These are phyloP conservation scores for Dalbergia cultrata DNA, from an alignment of 306 rosid species.

Conservation along the genomic window DNA sequence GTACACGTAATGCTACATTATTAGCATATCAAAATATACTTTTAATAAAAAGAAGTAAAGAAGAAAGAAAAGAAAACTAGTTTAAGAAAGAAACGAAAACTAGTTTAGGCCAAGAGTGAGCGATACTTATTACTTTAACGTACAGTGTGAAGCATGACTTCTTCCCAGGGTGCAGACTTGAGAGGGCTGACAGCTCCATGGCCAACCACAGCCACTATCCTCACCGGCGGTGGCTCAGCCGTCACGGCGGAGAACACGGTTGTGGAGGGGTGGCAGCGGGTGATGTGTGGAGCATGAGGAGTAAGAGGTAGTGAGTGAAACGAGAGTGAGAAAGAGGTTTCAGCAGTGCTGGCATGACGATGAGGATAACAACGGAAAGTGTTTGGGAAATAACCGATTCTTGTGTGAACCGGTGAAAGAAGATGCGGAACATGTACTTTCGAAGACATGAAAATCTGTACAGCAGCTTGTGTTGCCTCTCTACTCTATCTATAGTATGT, in stretches of 20 bases:
- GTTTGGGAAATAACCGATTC: background rate
- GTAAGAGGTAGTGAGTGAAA: conserved; percentile 10
- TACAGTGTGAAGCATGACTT: conserved; percentile 89
- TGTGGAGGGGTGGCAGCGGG: conserved; percentile 24
- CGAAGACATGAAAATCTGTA: conserved; percentile 38
- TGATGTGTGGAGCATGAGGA: background rate
- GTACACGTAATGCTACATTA: background rate
- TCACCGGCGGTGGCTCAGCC: conserved; percentile 59
- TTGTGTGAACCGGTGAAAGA: background rate
- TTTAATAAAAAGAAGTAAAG: background rate
- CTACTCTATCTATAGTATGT: background rate
- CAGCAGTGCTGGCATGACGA: background rate
- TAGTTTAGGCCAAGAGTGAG: background rate
- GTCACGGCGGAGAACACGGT: conserved; percentile 45
- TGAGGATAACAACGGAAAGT: conserved; percentile 22
- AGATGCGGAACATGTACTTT: conserved; percentile 45
- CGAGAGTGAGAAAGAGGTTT: conserved; percentile 19
- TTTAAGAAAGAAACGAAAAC: background rate
- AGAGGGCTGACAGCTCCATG: conserved; percentile 77
- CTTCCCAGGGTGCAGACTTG: conserved; percentile 71
- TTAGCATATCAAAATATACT: background rate
- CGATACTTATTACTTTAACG: conserved; percentile 24
- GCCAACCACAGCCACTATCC: conserved; percentile 72
- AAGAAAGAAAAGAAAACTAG: background rate
- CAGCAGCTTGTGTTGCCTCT: background rate